Base-by-base conservation (phyloP, 1,139 yeast species). In the Arxiozyma slooffiae region DNA sequence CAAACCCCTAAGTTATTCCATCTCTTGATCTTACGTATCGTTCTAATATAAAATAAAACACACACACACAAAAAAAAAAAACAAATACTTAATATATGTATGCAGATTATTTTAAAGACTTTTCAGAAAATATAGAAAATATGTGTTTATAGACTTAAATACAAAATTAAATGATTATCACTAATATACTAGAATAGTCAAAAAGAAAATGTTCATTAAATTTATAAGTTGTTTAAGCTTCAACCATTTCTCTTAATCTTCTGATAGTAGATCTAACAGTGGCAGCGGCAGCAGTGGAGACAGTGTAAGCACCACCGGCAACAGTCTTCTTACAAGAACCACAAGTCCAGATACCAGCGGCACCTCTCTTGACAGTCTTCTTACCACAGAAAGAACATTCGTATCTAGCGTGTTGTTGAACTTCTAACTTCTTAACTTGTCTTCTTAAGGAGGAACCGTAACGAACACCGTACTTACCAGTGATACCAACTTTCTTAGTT, bases 381-480 rank as follows among this genome's bases (percentile, higher is more conserved):
- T 92, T 92, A 78, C 99, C 98, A 79, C 98, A 92, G 97, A 92
- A 92, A 62, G 98, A 83, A 79, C 97, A 92, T 77, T 87, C 95
- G 84, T 92, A 94, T 75, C 87, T 88, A 71, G 98, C 87, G 79
- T 92, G 98, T 77, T 90, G 97, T 79, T 89, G 97, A 71, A 88
- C 85, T 80, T 94, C 98, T 78, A 94, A 81, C 84, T 92, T 92
- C 85, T 90, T 90, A 82, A 96, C 87, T 80, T 89, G 97, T 82
- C 97, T 90, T 86, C 99, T 90, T 78, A 92, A 83, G 66, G 99
- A 94, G 71, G 98, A 92, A 90, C 99, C 97, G 81, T 92, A 92
- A 85, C 98, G 90, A 80, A 92, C 97, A 87, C 97, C 99, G 85
- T 88, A 92, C 83, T 94, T 94, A 84, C 99, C 99, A 77, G 99